A percentile compares a stretch with the other conserved stretches of the same genome.
phyloP scores from a whole-genome alignment of 2,329 filamentous ascomycete genomes.

The Alternaria metachromatica region DNA sequence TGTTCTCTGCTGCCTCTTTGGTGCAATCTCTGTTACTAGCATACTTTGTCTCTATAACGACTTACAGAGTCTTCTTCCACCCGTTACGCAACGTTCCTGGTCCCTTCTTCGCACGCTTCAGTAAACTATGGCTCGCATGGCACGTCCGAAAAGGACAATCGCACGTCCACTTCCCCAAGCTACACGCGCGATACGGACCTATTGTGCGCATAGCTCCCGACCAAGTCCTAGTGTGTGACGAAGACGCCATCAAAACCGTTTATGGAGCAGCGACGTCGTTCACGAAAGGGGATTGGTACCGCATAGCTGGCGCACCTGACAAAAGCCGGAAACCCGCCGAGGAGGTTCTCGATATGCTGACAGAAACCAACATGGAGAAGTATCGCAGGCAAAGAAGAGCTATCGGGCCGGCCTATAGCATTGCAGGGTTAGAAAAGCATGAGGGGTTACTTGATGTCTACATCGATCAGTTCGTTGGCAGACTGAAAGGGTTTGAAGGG shows the following conservation, averaged over 20 bases:
- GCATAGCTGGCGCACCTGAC: neutral
- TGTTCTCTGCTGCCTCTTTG: neutral
- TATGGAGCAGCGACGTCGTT: neutral
- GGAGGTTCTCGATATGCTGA: neutral
- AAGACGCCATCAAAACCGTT: neutral
- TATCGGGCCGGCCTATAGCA: neutral
- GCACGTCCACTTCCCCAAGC: neutral
- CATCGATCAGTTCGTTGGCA: neutral
- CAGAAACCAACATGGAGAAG: neutral
- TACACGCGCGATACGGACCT: neutral
- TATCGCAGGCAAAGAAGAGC: neutral
- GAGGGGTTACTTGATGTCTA: neutral
- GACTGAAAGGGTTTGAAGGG: neutral
- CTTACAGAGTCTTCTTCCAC: neutral
- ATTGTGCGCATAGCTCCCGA: neutral
- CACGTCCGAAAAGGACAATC: neutral
- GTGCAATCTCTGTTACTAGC: neutral
- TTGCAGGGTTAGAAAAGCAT: neutral
- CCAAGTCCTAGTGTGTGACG: neutral
- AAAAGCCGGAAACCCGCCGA: neutral
- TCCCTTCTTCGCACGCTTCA: neutral
- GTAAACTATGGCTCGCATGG: neutral
- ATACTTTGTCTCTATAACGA: neutral
- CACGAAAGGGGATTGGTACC: neutral
- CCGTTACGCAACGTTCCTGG: neutral